Conservation (phyloP, 495 filamentous ascomycete species). For the Penicillium crystallinum region DNA sequence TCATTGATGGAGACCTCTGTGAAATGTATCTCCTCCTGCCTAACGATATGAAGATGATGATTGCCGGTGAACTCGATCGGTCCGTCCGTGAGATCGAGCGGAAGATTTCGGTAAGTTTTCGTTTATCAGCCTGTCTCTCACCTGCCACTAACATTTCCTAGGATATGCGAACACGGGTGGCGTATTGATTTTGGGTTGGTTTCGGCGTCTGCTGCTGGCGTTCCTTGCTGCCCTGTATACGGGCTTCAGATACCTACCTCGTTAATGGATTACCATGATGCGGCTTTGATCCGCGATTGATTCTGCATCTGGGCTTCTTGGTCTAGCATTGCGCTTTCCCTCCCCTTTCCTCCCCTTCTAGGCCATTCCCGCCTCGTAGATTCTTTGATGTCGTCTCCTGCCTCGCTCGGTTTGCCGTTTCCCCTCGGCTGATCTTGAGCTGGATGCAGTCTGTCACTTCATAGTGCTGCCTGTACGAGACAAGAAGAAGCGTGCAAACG, state of each 20-base stretch:
- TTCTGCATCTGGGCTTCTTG: neutral
- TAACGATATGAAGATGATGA: constrained; percentile 86
- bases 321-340: neutral
- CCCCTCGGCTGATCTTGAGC: constrained; percentile 52
- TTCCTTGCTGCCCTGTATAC: constrained; percentile 11
- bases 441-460: constrained; percentile 41
- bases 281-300: constrained; percentile 11
- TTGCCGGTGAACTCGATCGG: constrained; percentile 87
- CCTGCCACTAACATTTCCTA: constrained; percentile 30
- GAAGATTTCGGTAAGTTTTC: constrained; percentile 75
- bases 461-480: constrained; percentile 41
- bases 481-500: constrained; percentile 37
- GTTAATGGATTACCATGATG: constrained; percentile 21
- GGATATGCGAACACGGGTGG: constrained; percentile 86
- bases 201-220: constrained; percentile 23
- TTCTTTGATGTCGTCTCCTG: constrained; percentile 39
- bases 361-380: neutral
- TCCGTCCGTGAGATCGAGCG: constrained; percentile 88
- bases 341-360: neutral
- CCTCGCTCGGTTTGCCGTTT: constrained; percentile 50
- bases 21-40: constrained; percentile 80
- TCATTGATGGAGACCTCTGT: constrained; percentile 97
- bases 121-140: neutral
- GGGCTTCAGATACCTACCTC: constrained; percentile 29
- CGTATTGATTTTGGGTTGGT: constrained; percentile 53